phyloP scores from a whole-genome alignment of 2,329 filamentous ascomycete genomes.

The Trichoderma asperellum region DNA sequence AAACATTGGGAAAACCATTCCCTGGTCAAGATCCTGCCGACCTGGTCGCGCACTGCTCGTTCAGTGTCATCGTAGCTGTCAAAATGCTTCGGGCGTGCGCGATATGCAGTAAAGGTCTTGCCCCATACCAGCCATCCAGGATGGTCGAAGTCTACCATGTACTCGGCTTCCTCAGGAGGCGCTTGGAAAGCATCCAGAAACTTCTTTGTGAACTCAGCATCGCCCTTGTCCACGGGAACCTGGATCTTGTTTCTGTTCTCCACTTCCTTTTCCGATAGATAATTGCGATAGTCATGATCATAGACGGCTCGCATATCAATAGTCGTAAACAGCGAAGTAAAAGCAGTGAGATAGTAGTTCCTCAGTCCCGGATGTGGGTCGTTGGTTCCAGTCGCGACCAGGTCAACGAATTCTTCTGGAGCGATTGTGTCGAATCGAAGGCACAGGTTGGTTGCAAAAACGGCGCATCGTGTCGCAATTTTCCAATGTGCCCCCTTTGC shows the following conservation, averaged over 20 bases:
- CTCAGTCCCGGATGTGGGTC: slow-evolving; percentile 88
- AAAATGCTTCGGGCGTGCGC: slow-evolving; percentile 70
- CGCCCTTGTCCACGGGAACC: slow-evolving; percentile 72
- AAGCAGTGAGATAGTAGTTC: slow-evolving; percentile 77
- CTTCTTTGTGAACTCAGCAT: slow-evolving; percentile 75
- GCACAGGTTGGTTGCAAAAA: slow-evolving; percentile 88
- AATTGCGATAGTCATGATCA: slow-evolving; percentile 84
- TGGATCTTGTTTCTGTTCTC: slow-evolving; percentile 75
- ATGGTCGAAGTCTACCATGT: slow-evolving; percentile 89
- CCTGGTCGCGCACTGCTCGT: slow-evolving; percentile 71
- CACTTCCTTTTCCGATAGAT: slow-evolving; percentile 74
- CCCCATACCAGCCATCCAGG: slow-evolving; percentile 97
- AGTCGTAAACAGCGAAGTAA: slow-evolving; percentile 77
- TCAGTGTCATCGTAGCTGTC: slow-evolving; percentile 80
- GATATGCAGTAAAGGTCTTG: slow-evolving; percentile 79
- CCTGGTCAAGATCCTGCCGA: slow-evolving; percentile 77
- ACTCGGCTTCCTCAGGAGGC: slow-evolving; percentile 69
- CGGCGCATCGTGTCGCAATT: slow-evolving; percentile 84
- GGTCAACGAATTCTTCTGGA: slow-evolving; percentile 77
- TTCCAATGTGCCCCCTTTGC: slow-evolving; percentile 92
- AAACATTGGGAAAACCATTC: slow-evolving; percentile 90
- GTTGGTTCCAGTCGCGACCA: slow-evolving; percentile 81
- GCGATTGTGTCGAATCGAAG: slow-evolving; percentile 90
- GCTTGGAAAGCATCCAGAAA: slow-evolving; percentile 79
- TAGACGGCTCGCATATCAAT: slow-evolving; percentile 87